phyloP scores from a whole-genome alignment of 148 eudicot species.

The Silene latifolia region DNA sequence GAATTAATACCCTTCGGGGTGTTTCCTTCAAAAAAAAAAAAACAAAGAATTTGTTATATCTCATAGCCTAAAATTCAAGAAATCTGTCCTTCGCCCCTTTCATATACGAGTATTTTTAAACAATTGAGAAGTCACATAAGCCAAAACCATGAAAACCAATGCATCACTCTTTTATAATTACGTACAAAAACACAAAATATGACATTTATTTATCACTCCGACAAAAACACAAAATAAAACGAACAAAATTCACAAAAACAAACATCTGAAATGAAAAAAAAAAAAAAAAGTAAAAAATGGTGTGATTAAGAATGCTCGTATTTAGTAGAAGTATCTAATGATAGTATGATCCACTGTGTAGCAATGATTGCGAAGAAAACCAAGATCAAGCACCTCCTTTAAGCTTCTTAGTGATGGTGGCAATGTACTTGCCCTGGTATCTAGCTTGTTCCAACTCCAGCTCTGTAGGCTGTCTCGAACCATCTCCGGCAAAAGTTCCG shows the following conservation, averaged over 20 bases:
- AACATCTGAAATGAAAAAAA: not conserved
- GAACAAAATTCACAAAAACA: not conserved
- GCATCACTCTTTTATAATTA: not conserved
- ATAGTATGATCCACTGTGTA: slow-evolving; percentile 15
- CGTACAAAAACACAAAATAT: not conserved
- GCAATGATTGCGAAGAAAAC: not conserved
- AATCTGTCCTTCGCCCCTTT: too few relatives aligned
- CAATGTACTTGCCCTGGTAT: slow-evolving; percentile 76
- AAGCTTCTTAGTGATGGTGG: slow-evolving; percentile 71
- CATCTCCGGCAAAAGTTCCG: slow-evolving; percentile 83
- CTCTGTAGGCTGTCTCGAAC: slow-evolving; percentile 76
- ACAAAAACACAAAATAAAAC: not conserved
- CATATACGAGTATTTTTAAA: too few relatives aligned
- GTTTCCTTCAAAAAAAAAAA: too few relatives aligned
- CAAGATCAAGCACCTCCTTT: slow-evolving; percentile 42
- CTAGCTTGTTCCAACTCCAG: slow-evolving; percentile 73
- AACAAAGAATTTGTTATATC: too few relatives aligned
- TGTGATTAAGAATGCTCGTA: slow-evolving; percentile 2
- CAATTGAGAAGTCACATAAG: too few relatives aligned
- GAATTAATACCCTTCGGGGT: too few relatives aligned
- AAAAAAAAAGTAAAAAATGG: slow-evolving; percentile 2
- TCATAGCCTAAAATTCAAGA: too few relatives aligned
- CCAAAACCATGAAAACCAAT: too few relatives aligned
- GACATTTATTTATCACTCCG: slow-evolving; percentile 8
- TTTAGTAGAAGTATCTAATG: not conserved